Evolutionary conservation across 441 rosid genomes (phyloP).

Genomic region (Dalechampia spathulata): DNA sequence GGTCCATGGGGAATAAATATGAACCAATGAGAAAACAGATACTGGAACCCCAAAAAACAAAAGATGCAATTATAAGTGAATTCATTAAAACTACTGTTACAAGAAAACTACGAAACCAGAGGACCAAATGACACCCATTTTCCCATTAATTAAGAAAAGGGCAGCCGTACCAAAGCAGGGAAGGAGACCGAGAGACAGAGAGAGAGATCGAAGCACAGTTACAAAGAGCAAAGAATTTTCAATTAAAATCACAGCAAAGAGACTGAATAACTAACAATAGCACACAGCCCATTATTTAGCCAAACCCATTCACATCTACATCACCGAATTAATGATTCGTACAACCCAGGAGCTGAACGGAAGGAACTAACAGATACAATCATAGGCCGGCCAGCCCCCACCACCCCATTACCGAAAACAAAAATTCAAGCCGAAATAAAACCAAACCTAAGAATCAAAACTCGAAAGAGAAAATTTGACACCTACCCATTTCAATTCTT

Average conservation of each 20-base stretch:
- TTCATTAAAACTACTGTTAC: neutral
- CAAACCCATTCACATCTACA: slow-evolving; percentile 13
- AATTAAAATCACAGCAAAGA: slow-evolving; percentile 12
- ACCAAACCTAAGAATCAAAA: slow-evolving; percentile 15
- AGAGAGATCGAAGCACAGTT: slow-evolving; percentile 14
- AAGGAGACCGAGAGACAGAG: slow-evolving; percentile 3
- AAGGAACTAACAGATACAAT: neutral
- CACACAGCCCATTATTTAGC: neutral
- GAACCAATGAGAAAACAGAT: slow-evolving; percentile 20
- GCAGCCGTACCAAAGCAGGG: neutral
- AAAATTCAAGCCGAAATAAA: neutral
- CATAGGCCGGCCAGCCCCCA: neutral
- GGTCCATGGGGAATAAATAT: slow-evolving; percentile 12
- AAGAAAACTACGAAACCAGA: slow-evolving; percentile 3
- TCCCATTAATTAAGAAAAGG: neutral
- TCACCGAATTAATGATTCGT: neutral
- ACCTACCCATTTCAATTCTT: slow-evolving; percentile 40
- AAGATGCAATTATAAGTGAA: slow-evolving; percentile 4
- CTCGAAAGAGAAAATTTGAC: neutral
- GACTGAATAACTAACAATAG: slow-evolving; percentile 9
- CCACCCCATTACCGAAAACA: slow-evolving; percentile 6
- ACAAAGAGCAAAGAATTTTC: slow-evolving; percentile 8
- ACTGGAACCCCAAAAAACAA: neutral
- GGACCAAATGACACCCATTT: neutral
- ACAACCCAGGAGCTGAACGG: neutral